phyloP scores from a whole-genome alignment of 208 protist species.

The Leishmania braziliensis region DNA sequence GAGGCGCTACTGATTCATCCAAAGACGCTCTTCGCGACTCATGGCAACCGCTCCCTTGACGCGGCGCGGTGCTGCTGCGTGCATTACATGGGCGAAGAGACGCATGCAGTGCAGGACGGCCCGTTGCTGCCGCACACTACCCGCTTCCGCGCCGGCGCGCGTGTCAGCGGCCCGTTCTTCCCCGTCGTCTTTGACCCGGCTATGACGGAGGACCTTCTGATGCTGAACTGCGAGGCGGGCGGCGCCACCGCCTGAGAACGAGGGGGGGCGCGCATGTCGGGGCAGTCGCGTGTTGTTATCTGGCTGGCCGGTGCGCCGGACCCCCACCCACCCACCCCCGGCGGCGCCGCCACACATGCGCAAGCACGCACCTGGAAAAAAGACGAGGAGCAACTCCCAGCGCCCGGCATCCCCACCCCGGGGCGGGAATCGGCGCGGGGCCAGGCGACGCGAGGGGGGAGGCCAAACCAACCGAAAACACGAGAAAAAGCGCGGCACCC shows the following conservation, averaged over 20 bases:
- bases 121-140: constrained; percentile 79
- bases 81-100: constrained; percentile 78
- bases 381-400: not conserved
- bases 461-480: no score
- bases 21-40: constrained; percentile 74
- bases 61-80: constrained; percentile 62
- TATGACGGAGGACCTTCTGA: constrained; percentile 69
- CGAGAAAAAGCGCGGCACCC: no score
- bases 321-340: not conserved
- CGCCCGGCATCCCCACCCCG: not conserved
- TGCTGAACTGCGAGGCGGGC: constrained; percentile 30
- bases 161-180: constrained; percentile 70
- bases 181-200: constrained; percentile 85
- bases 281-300: not conserved
- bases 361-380: not conserved
- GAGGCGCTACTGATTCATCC: constrained; percentile 85
- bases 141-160: constrained; percentile 59
- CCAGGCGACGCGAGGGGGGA: no score
- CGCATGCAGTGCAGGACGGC: constrained; percentile 53
- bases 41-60: constrained; percentile 77
- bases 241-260: not conserved
- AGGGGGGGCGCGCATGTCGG: not conserved
- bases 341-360: not conserved
- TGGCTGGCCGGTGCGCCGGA: not conserved
- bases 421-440: no score